A percentile compares a stretch with the other conserved stretches of the same genome.
phyloP scores from a whole-genome alignment of 495 filamentous ascomycete species.

The Aspergillus affinis region DNA sequence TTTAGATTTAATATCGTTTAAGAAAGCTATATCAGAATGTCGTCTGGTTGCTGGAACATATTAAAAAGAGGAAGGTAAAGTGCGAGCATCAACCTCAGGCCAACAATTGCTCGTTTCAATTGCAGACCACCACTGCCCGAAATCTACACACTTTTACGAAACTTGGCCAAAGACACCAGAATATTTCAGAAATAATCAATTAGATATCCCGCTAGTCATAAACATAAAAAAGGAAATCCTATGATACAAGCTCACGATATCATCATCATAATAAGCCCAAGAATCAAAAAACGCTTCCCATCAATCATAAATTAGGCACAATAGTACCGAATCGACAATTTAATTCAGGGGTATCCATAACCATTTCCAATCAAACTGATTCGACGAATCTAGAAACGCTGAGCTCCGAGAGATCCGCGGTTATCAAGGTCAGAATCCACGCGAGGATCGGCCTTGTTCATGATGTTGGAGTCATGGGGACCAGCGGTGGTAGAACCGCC shows the following conservation, averaged over 20 bases:
- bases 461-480: slow-evolving; percentile 40
- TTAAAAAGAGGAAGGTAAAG: too few relatives aligned
- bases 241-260: background rate
- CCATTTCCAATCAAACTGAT: background rate
- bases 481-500: slow-evolving; percentile 12
- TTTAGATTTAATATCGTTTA: too few relatives aligned
- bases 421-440: slow-evolving; percentile 33
- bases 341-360: background rate
- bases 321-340: background rate
- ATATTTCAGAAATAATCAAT: background rate
- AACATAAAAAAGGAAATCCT: background rate
- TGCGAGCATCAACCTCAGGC: too few relatives aligned
- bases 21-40: too few relatives aligned
- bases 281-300: background rate
- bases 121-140: too few relatives aligned
- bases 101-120: too few relatives aligned
- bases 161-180: too few relatives aligned
- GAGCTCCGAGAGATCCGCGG: slow-evolving; percentile 3
- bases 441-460: slow-evolving; percentile 51
- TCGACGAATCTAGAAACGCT: background rate
- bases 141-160: too few relatives aligned
- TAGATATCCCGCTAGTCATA: background rate
- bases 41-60: too few relatives aligned
- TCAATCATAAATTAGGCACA: background rate
- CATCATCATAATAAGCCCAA: background rate